Conservation (phyloP, 805 yeast genomes). For the Lipomyces spencermartinsiae region DNA sequence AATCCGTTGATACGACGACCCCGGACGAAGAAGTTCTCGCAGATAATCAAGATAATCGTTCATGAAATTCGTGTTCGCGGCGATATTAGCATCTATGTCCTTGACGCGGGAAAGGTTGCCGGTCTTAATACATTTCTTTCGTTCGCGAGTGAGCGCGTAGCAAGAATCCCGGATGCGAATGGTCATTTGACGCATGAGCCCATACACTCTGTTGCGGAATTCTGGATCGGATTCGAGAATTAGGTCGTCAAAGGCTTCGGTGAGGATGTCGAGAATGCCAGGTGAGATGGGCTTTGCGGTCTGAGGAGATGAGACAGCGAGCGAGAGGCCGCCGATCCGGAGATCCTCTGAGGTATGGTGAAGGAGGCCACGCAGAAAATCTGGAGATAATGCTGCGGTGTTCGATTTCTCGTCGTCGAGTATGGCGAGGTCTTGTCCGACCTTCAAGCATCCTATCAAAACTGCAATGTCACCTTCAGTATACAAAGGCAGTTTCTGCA, state of each 20-base stretch:
- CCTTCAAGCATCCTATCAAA: constrained; percentile 61
- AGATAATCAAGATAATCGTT: constrained; percentile 49
- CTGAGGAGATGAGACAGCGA: constrained; percentile 66
- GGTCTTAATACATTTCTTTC: constrained; percentile 47
- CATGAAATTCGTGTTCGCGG: constrained; percentile 49
- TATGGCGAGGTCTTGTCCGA: constrained; percentile 67
- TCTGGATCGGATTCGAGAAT: constrained; percentile 73
- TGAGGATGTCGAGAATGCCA: constrained; percentile 54
- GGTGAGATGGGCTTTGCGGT: constrained; percentile 62
- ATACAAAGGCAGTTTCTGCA: constrained; percentile 36
- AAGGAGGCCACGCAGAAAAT: constrained; percentile 51
- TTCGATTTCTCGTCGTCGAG: constrained; percentile 54
- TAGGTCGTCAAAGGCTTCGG: constrained; percentile 55
- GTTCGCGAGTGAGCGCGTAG: constrained; percentile 62
- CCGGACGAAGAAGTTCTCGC: constrained; percentile 56
- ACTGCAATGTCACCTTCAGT: constrained; percentile 48
- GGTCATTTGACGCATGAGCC: constrained; percentile 67
- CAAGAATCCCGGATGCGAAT: constrained; percentile 72
- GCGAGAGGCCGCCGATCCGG: constrained; percentile 63
- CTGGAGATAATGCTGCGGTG: constrained; percentile 47
- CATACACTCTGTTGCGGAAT: constrained; percentile 67
- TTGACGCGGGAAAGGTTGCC: constrained; percentile 7
- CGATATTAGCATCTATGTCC: constrained; percentile 17
- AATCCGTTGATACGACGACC: constrained; percentile 61
- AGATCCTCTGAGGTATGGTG: constrained; percentile 52